Conservation (phyloP, 352 stramenopile species). For the Thalassiosira livingstoniorum region DNA sequence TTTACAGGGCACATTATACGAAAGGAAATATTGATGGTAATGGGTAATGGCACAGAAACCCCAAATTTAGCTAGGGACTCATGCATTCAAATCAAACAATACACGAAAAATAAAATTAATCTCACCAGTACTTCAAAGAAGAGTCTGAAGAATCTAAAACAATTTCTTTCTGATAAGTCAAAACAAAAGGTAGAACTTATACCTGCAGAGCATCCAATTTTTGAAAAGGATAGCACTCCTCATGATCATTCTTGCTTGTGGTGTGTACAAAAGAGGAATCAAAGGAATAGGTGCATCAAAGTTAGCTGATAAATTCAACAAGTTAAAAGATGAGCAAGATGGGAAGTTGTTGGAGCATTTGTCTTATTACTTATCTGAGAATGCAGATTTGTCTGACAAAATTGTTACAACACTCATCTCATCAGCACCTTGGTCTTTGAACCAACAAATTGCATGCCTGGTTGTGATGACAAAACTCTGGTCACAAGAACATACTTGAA, state of each 20-base stretch:
- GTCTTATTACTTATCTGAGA: too few species aligned
- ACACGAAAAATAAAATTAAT: conserved; percentile 8
- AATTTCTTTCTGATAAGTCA: too few species aligned
- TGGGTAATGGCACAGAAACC: conserved; percentile 27
- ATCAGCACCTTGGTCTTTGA: too few species aligned
- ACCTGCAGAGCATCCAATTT: conserved; percentile 2
- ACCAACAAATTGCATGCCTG: too few species aligned
- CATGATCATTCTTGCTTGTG: conserved; percentile 22
- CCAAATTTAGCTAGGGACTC: conserved; percentile 20
- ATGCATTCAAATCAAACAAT: conserved; percentile 36
- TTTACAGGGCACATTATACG: conserved; percentile 23
- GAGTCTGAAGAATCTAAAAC: too few species aligned
- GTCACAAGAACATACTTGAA: too few species aligned
- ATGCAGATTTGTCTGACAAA: too few species aligned
- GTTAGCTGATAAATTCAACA: too few species aligned
- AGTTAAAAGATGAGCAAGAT: too few species aligned
- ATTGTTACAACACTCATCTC: too few species aligned
- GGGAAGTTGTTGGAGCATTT: too few species aligned
- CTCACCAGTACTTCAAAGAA: conserved; percentile 20
- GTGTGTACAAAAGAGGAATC: conserved; percentile 10
- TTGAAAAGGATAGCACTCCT: conserved; percentile 18
- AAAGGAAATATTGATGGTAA: conserved; percentile 15
- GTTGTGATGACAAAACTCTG: too few species aligned
- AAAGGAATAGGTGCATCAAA: background rate
- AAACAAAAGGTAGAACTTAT: background rate